A percentile compares a stretch with the other conserved stretches of the same genome.
Conservation (phyloP, 306 rosid genomes). For the Quercus agrifolia region DNA sequence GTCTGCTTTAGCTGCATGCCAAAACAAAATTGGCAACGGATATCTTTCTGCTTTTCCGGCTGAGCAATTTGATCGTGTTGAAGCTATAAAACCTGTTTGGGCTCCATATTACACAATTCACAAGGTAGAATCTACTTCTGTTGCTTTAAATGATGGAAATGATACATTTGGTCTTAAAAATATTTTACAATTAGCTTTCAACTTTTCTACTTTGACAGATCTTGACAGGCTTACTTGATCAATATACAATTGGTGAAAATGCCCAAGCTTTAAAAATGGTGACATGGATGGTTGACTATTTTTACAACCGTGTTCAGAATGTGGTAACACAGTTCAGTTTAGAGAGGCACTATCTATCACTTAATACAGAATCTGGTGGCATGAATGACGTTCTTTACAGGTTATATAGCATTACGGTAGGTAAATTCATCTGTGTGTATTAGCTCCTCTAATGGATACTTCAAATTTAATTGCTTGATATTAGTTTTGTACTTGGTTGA, state of each 20-base stretch:
- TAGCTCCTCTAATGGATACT: conserved; percentile 4
- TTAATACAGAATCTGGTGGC: conserved; percentile 90
- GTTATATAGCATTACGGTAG: conserved; percentile 65
- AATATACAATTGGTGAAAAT: conserved; percentile 54
- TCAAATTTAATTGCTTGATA: background rate
- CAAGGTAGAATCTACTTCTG: conserved; percentile 50
- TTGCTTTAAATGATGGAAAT: background rate
- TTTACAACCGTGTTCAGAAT: conserved; percentile 76
- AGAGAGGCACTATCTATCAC: conserved; percentile 56
- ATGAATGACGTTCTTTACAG: conserved; percentile 95
- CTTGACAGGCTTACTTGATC: conserved; percentile 89
- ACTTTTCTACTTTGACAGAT: conserved; percentile 48
- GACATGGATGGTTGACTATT: conserved; percentile 86
- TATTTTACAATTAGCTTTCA: background rate
- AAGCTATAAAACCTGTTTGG: conserved; percentile 57
- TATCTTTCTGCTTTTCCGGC: conserved; percentile 93
- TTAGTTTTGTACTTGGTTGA: background rate
- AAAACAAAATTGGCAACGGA: conserved; percentile 68
- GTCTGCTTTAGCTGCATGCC: conserved; percentile 56
- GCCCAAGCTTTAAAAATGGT: conserved; percentile 59
- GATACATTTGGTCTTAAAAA: background rate
- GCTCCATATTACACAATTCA: conserved; percentile 98
- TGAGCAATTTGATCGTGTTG: conserved; percentile 65
- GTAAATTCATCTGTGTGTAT: conserved; percentile 13
- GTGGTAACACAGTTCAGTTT: conserved; percentile 50